These are phyloP conservation scores for Dipodascopsis tothii DNA, from an alignment of 805 yeast species.

Conservation along the genomic window DNA sequence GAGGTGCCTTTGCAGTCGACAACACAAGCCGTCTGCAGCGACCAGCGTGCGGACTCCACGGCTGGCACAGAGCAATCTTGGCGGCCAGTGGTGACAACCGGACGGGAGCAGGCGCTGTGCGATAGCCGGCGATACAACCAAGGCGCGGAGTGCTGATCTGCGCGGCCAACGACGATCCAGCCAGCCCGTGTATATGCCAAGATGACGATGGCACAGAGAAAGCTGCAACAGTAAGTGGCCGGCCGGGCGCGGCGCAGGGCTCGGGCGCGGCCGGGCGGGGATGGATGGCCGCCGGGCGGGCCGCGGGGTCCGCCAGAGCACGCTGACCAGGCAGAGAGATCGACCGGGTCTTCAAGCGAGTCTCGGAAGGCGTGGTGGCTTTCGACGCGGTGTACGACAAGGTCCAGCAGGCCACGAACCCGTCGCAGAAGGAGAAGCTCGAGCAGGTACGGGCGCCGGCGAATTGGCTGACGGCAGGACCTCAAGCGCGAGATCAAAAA, in stretches of 20 bases:
- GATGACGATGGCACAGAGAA: slow-evolving; percentile 41
- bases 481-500: slow-evolving; percentile 91
- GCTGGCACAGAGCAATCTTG: too few species aligned
- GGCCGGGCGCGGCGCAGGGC: not conserved
- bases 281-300: too few species aligned
- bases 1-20: too few species aligned
- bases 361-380: slow-evolving; percentile 79
- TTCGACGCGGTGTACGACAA: slow-evolving; percentile 84
- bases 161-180: too few species aligned
- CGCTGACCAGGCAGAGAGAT: slow-evolving; percentile 40
- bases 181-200: not conserved
- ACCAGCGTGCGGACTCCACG: too few species aligned
- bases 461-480: slow-evolving; percentile 38
- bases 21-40: too few species aligned
- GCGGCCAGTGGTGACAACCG: too few species aligned
- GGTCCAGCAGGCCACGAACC: slow-evolving; percentile 69
- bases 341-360: slow-evolving; percentile 86
- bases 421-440: slow-evolving; percentile 84
- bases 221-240: slow-evolving; percentile 45
- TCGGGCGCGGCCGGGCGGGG: not conserved
- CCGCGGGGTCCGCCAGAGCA: too few species aligned
- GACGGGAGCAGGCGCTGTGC: too few species aligned
- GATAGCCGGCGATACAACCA: too few species aligned
- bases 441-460: slow-evolving; percentile 42
- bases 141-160: too few species aligned